A percentile compares a stretch with the other conserved stretches of the same genome.
Conservation (phyloP, 805 yeast species). For the Wickerhamomyces hampshirensis region DNA sequence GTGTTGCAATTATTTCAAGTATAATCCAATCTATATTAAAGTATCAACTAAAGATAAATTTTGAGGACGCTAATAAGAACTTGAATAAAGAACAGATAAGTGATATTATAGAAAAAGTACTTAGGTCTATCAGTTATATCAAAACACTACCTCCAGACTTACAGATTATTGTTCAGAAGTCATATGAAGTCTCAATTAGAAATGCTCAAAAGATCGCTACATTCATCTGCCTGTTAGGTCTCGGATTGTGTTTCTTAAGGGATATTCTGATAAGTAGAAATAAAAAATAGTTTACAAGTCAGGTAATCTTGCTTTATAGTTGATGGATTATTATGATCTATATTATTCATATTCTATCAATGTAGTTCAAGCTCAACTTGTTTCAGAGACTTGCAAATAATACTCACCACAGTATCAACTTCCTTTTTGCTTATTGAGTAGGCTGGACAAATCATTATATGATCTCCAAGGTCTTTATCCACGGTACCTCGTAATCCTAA, state of each 20-base stretch:
- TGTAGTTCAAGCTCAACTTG: constrained; percentile 9
- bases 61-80: constrained; percentile 7
- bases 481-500: constrained; percentile 33
- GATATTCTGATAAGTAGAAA: too few species aligned
- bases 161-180: constrained; percentile 4
- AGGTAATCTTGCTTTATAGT: too few species aligned
- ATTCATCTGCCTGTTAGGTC: constrained; percentile 6
- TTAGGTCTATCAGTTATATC: constrained; percentile 15
- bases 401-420: constrained; percentile 30
- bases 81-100: too few species aligned
- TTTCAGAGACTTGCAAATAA: constrained; percentile 8
- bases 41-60: constrained; percentile 8
- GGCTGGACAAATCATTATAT: constrained; percentile 36
- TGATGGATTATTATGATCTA: too few species aligned
- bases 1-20: constrained; percentile 41
- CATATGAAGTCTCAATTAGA: constrained; percentile 15
- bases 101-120: constrained; percentile 9
- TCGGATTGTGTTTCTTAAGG: constrained; percentile 8
- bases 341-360: too few species aligned
- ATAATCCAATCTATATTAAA: too few species aligned
- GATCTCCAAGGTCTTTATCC: constrained; percentile 36
- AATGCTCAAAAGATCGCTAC: constrained; percentile 11
- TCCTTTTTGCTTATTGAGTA: constrained; percentile 31
- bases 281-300: too few species aligned
- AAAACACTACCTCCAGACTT: constrained; percentile 10